Evolutionary conservation across 129 eudicot genomes (phyloP).

Genomic region (Chrysanthemum seticuspe): DNA sequence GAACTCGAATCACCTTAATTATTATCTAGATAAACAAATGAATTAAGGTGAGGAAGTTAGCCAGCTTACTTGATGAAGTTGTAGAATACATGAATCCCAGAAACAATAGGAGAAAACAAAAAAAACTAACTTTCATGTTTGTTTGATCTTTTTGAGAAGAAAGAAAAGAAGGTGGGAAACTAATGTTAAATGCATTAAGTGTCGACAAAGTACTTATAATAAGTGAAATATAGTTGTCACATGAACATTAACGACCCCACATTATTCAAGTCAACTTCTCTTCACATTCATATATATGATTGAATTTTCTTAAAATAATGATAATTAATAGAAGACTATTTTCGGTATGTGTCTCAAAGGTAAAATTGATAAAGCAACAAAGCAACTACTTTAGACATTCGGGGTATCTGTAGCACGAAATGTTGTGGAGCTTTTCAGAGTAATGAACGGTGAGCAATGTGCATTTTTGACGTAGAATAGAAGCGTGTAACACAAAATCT

Average conservation of each 20-base stretch:
- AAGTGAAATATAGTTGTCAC: slow-evolving; percentile 6
- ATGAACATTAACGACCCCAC: slow-evolving; percentile 25
- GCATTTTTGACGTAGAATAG: too few relatives aligned
- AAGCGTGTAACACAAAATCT: too few relatives aligned
- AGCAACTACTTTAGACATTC: too few relatives aligned
- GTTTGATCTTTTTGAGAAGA: neutral
- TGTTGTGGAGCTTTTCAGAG: too few relatives aligned
- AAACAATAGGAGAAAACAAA: slow-evolving; percentile 28
- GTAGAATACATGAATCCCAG: slow-evolving; percentile 22
- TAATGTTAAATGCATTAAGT: neutral
- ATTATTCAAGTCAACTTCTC: slow-evolving; percentile 26
- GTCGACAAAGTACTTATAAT: slow-evolving; percentile 1
- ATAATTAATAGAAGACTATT: too few relatives aligned
- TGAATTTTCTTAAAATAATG: neutral
- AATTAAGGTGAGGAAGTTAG: neutral
- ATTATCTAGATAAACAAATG: neutral
- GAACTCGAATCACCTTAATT: neutral
- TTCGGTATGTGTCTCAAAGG: too few relatives aligned
- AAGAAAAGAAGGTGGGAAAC: slow-evolving; percentile 23
- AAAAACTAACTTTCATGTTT: slow-evolving; percentile 27
- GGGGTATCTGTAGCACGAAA: too few relatives aligned
- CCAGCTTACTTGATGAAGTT: slow-evolving; percentile 33
- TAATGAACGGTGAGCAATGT: too few relatives aligned
- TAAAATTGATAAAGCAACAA: too few relatives aligned
- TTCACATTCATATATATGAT: neutral